Evolutionary conservation across 1,284 basidiomycete species (phyloP), one percentile per base, ranked within the genome.

Genomic region (Ustilago crameri): DNA sequence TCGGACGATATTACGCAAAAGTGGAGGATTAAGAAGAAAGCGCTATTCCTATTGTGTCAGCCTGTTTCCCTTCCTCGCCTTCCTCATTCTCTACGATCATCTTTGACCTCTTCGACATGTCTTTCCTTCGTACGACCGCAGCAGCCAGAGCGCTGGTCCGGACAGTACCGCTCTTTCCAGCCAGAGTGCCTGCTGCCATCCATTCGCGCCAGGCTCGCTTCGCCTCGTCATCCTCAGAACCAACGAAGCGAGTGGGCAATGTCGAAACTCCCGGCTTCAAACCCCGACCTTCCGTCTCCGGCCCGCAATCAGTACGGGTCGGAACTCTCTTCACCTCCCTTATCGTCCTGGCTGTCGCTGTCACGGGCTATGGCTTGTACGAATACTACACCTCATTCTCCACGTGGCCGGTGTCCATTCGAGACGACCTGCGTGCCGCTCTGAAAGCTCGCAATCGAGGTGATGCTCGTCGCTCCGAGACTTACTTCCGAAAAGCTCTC

Each of bases 301-400:
- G 57, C 5, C 54, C 71, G 2, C 49, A 45, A 5, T 47, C 53
- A 14, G 44, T 65, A 4, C 61, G 71, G 3, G 66, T 74, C 15
- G 71, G 71, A 5, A 74, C 71, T 0, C 54, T 74, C 24, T 74
- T 72, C 52, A 56, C 56, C 43, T 56, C 54, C 22, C 71, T 83
- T 23, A 68, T 74, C 18, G 61, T 75, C 1, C 59, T 82, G 9
- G 82, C 77, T 7, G 42, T 84, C 17, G 76, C 62, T 5, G 67
- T 78, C 4, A 84, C 83, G 4, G 59, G 61, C 9, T 77, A 78
- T 23, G 82, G 83, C 10, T 57, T 83, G 35, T 83, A 78, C 52
- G 71, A 80, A 42, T 84, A 78, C 60, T 82, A 80, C 58, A 72
- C 68, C 20, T 77, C 82, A 14, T 82, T 84, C 62, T 70, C 60